A percentile compares a stretch with the other conserved stretches of the same genome.
Evolutionary conservation across 495 filamentous ascomycete genomes (phyloP).

Genomic region (Aspergillus heteromorphus): DNA sequence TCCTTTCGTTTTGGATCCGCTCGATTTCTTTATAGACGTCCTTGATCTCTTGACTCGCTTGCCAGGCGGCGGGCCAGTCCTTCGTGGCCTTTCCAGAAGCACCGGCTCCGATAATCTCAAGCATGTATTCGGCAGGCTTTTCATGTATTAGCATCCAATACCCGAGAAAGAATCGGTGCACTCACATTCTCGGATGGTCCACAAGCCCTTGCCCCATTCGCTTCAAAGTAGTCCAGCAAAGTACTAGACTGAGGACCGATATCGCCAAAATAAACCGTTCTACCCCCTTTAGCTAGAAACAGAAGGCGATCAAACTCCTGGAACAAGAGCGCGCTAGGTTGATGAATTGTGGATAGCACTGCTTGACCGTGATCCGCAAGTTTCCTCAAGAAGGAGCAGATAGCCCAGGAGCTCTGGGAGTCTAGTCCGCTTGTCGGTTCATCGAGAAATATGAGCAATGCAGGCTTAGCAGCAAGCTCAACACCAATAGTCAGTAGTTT

Average conservation of each 20-base stretch:
- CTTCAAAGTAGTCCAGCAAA: slow-evolving; percentile 71
- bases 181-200: slow-evolving; percentile 72
- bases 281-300: slow-evolving; percentile 75
- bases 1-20: slow-evolving; percentile 51
- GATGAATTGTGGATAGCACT: slow-evolving; percentile 90
- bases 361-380: slow-evolving; percentile 83
- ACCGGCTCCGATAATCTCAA: slow-evolving; percentile 65
- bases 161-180: neutral
- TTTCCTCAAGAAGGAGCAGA: slow-evolving; percentile 75
- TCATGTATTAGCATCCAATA: slow-evolving; percentile 8
- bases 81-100: slow-evolving; percentile 63
- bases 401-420: slow-evolving; percentile 81
- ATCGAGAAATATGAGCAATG: slow-evolving; percentile 88
- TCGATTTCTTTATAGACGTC: slow-evolving; percentile 62
- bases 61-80: slow-evolving; percentile 77
- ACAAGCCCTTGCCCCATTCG: slow-evolving; percentile 65
- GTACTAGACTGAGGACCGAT: slow-evolving; percentile 71
- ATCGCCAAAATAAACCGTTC: slow-evolving; percentile 86
- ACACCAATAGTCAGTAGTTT: slow-evolving; percentile 89
- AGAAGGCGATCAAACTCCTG: slow-evolving; percentile 87
- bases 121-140: slow-evolving; percentile 84
- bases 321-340: slow-evolving; percentile 87
- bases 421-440: slow-evolving; percentile 87
- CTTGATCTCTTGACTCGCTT: slow-evolving; percentile 59
- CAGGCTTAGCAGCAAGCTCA: slow-evolving; percentile 85